Evolutionary conservation across 2,329 filamentous ascomycete genomes (phyloP), one percentile per base, ranked within the genome.

Genomic region (Venturia carpophila): DNA sequence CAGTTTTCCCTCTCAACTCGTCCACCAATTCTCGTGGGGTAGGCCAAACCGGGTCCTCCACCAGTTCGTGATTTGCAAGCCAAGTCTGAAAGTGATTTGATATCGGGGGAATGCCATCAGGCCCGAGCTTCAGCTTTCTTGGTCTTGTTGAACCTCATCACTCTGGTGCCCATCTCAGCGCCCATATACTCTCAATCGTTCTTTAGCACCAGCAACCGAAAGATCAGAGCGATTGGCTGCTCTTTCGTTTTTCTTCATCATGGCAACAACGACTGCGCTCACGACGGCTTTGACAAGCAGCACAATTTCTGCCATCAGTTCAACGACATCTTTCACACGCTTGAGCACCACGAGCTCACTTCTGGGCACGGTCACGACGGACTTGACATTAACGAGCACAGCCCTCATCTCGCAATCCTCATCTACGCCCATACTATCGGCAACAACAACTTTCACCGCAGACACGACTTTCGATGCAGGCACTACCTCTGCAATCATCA

Each of bases 331-430:
- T 2, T 58, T 27, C 13, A 58, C 52, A 11, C 47, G 24, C 1
- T 15, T 27, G 47, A 19, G 24, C 21, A 27, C 45, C 6, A 49
- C 45, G n/a, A 49, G 45, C 45, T 49, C 27, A 3, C 27, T 56
- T 37, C n/a, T n/a, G n/a, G n/a, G 52, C 27, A 58, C 52, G 6
- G 17, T 58, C 17, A 58, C 52, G 6, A 58, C 52, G 15, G 52
- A 58, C 52, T 34, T 58, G 30, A 58, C 52, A 11, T 37, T 58
- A 27, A 58, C 52, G 30, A 58, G 52, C 30, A 58, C 52, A 17
- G 52, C 52, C 3, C 52, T 58, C 6, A 39, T 58, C 17, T 58
- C 52, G 17, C 13, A 37, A 58, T 39, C 52, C 52, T 37, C 27
- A 34, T 58, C 52, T 37, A 37, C 52, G 3, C 6, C 52, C n/a